These are phyloP conservation scores for Castanea sativa DNA, from an alignment of 306 rosid species.

Conservation along the genomic window DNA sequence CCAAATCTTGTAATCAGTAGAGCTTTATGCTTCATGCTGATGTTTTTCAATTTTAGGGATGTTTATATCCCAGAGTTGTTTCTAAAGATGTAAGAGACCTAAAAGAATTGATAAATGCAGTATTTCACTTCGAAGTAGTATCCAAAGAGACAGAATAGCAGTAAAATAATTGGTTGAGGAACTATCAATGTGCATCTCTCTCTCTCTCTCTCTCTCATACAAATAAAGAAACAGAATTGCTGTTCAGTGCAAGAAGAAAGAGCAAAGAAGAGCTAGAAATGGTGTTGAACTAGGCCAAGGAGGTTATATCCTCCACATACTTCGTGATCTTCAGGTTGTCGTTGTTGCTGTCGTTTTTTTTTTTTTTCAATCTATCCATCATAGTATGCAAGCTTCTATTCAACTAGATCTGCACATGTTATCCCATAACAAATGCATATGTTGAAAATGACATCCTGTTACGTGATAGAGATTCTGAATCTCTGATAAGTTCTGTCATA, in stretches of 20 bases:
- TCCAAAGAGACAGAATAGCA: no score
- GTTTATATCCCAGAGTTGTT: no score
- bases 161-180: no score
- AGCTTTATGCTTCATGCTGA: no score
- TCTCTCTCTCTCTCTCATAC: background rate
- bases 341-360: background rate
- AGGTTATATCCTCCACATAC: slow-evolving; percentile 33
- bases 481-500: background rate
- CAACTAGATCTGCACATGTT: background rate
- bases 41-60: no score
- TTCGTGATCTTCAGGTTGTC: slow-evolving; percentile 49
- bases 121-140: no score
- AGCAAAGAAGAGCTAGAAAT: slow-evolving; percentile 27
- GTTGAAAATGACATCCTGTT: background rate
- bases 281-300: slow-evolving; percentile 44
- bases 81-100: no score
- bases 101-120: no score
- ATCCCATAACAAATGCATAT: background rate
- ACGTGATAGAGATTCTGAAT: background rate
- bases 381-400: background rate
- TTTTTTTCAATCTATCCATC: background rate
- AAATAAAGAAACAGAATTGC: slow-evolving; percentile 29
- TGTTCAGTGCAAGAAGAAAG: slow-evolving; percentile 22
- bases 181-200: no score
- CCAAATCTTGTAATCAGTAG: no score